A percentile compares a stretch with the other conserved stretches of the same genome.
Conservation (phyloP, 257 asterid species). For the Nicotiana tabacum region DNA sequence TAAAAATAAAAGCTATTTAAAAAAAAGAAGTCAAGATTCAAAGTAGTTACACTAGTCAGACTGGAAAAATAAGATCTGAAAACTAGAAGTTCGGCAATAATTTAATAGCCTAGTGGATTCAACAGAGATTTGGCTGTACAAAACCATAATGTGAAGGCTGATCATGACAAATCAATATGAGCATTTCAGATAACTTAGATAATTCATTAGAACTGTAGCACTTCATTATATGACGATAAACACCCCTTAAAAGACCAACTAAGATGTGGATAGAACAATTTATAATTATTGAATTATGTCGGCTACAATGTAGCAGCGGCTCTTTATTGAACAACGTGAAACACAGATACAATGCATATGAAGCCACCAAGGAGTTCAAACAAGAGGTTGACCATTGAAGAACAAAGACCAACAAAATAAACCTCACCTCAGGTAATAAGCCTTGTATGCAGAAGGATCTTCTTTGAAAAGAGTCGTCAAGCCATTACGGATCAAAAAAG, state of each 20-base stretch:
- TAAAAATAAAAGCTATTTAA: background rate
- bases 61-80: background rate
- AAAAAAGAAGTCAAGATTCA: background rate
- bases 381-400: background rate
- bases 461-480: constrained; percentile 78
- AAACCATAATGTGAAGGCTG: background rate
- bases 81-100: background rate
- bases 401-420: constrained; percentile 15
- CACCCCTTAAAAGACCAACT: background rate
- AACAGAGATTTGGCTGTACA: constrained; percentile 5
- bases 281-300: background rate
- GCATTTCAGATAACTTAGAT: background rate
- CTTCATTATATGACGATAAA: background rate
- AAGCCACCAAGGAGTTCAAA: background rate
- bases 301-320: background rate
- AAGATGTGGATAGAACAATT: background rate
- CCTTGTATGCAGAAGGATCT: constrained; percentile 86
- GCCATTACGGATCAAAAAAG: constrained; percentile 94
- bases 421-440: constrained; percentile 75
- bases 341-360: background rate
- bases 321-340: background rate
- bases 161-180: background rate
- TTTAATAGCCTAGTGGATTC: background rate
- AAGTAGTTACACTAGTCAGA: background rate
- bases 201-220: background rate